phyloP scores from a whole-genome alignment of 768 basidiomycete genomes.

The Leccinum longicurvipes region DNA sequence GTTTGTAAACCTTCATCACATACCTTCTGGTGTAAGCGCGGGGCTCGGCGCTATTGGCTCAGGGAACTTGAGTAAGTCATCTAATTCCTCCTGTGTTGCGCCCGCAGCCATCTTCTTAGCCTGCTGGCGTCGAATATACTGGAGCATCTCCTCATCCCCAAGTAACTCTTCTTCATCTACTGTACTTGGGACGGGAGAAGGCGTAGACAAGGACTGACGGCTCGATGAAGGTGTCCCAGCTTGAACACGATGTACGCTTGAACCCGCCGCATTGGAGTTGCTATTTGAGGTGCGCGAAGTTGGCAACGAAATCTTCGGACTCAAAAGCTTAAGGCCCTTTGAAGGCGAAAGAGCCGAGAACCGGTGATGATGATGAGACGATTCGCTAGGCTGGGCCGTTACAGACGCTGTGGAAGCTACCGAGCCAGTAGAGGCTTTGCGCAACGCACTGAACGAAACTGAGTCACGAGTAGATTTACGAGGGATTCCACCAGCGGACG shows the following conservation, averaged over 20 bases:
- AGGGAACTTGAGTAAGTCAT: slow-evolving; percentile 87
- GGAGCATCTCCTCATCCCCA: slow-evolving; percentile 96
- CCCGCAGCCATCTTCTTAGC: slow-evolving; percentile 83
- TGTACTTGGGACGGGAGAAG: slow-evolving; percentile 75
- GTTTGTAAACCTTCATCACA: slow-evolving; percentile 25
- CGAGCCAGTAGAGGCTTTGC: slow-evolving; percentile 82
- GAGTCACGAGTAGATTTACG: slow-evolving; percentile 78
- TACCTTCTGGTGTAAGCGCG: slow-evolving; percentile 69
- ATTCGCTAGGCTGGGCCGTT: slow-evolving; percentile 40
- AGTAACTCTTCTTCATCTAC: slow-evolving; percentile 83
- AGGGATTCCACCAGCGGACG: slow-evolving; percentile 43
- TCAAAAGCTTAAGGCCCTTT: slow-evolving; percentile 76
- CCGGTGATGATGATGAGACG: slow-evolving; percentile 50
- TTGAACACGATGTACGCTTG: slow-evolving; percentile 46
- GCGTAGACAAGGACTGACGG: slow-evolving; percentile 75
- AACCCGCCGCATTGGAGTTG: slow-evolving; percentile 33
- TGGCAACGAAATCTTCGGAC: slow-evolving; percentile 69
- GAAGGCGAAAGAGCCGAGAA: slow-evolving; percentile 86
- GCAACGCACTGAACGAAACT: slow-evolving; percentile 69
- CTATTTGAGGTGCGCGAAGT: slow-evolving; percentile 51
- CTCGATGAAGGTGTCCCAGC: slow-evolving; percentile 66
- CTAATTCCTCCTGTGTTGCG: slow-evolving; percentile 81
- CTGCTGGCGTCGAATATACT: slow-evolving; percentile 88
- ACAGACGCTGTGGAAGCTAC: slow-evolving; percentile 64
- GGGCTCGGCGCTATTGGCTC: slow-evolving; percentile 75